phyloP scores from a whole-genome alignment of 78 protist species.

The Cavenderia fasciculata region DNA sequence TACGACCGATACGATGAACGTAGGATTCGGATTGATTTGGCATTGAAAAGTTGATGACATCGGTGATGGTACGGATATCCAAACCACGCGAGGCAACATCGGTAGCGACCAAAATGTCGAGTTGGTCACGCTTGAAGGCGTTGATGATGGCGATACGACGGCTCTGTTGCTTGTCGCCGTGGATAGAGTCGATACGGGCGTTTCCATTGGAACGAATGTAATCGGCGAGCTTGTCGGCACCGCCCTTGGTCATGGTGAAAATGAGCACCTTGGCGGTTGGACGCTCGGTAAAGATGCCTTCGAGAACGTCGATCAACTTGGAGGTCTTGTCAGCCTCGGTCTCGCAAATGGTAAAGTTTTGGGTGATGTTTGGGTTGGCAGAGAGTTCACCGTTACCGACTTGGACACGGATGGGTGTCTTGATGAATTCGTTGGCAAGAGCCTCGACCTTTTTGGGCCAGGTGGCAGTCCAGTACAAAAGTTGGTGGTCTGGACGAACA shows the following conservation, averaged over 20 bases:
- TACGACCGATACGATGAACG: constrained; percentile 94
- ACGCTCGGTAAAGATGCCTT: constrained; percentile 2
- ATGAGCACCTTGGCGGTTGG: constrained; percentile 27
- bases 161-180: constrained; percentile 94
- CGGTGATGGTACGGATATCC: constrained; percentile 95
- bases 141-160: constrained; percentile 45
- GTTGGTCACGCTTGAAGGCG: constrained; percentile 8
- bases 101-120: constrained; percentile 96
- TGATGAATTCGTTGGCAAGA: constrained; percentile 88
- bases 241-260: constrained; percentile 73
- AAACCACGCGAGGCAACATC: constrained; percentile 98
- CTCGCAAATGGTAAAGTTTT: constrained; percentile 46
- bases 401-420: constrained; percentile 68
- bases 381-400: constrained; percentile 80
- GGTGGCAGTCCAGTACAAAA: constrained; percentile 99
- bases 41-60: constrained; percentile 98
- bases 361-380: constrained; percentile 90
- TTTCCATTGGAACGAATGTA: constrained; percentile 64
- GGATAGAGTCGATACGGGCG: constrained; percentile 82
- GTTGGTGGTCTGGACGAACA: constrained; percentile 95
- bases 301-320: constrained; percentile 18
- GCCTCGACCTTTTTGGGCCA: constrained; percentile 97
- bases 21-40: constrained; percentile 96
- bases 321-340: constrained; percentile 14
- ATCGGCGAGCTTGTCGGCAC: constrained; percentile 85